These are phyloP conservation scores for Allium sativum DNA, from an alignment of 106 monocot genomes.

Conservation along the genomic window DNA sequence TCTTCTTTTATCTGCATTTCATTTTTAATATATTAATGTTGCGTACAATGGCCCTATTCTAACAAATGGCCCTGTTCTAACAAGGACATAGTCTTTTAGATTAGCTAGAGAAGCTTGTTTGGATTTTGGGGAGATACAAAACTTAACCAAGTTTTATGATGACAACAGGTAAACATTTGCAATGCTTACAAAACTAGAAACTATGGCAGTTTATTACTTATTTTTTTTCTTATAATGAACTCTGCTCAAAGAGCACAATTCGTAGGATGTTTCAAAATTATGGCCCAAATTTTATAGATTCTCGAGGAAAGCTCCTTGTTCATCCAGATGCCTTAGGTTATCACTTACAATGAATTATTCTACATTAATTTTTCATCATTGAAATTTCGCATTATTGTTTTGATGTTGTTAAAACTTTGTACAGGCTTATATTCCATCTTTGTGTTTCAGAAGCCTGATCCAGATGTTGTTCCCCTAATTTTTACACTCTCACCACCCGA, in stretches of 20 bases:
- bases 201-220: neutral
- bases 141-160: constrained; percentile 94
- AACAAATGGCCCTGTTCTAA: too few relatives aligned
- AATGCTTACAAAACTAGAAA: neutral
- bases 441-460: constrained; percentile 90
- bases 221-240: neutral
- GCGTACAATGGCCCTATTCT: neutral
- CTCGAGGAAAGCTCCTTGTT: constrained; percentile 72
- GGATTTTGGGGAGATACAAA: constrained; percentile 92
- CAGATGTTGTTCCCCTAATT: constrained; percentile 48
- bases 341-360: too few relatives aligned
- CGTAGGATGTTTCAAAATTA: constrained; percentile 59
- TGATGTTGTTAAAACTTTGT: neutral
- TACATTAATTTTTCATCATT: too few relatives aligned
- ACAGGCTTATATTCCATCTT: constrained; percentile 81
- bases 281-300: constrained; percentile 71
- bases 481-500: constrained; percentile 35
- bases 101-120: constrained; percentile 91
- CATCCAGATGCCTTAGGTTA: constrained; percentile 74
- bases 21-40: neutral
- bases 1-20: neutral
- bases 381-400: too few relatives aligned
- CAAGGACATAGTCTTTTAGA: constrained; percentile 26
- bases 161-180: constrained; percentile 63
- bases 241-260: constrained; percentile 55